Base-by-base conservation (phyloP, 2,329 filamentous ascomycete species). In the Alternaria postmessia region DNA sequence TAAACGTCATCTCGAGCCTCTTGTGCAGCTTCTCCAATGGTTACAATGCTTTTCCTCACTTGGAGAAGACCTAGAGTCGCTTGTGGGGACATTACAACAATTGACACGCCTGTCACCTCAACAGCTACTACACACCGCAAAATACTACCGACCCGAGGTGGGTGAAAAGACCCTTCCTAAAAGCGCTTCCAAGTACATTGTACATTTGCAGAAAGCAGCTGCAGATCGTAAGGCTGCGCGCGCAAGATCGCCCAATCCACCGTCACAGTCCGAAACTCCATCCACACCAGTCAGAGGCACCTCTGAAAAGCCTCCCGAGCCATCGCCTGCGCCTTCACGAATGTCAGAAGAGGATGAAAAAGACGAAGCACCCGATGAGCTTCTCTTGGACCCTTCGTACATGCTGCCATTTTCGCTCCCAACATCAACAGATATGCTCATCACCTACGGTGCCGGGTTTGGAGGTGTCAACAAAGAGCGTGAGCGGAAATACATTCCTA, bases 11-110 rank as follows among this genome's bases (percentile, higher is more conserved):
- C 84, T 99, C 20, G 91, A 92, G 7, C 95, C 95, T 5, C 87
- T 97, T 20, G 94, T 98, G 56, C 95, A 99, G 78, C 84, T 99
- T 3, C 83, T 99, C 6, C 95, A 99, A 79, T 99, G 95, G 95
- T 83, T 99, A 36, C 95, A 99, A 77, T 97, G 94, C 78, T 98
- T 98, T 79, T 98, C 95, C 1, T 97, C 93, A 0, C 85, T 98
- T 4, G 93, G 89, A 5, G 93, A 98, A 73, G 94, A 98, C 73
- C 83, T 95, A 38, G 93, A 97, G 73, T 92, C 93, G 3, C 85
- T 99, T 16, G 89, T 96, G 30, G 92, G 89, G 16, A 99, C 95
- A 0, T 81, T 98, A 22, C 90, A 97, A 73, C 95, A 98, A 77
- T 84, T 99, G 41, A 93, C 93, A 65, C 86, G 90, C 41, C 83